phyloP scores from a whole-genome alignment of 108 stramenopile genomes.

The Skeletonema menzelii region DNA sequence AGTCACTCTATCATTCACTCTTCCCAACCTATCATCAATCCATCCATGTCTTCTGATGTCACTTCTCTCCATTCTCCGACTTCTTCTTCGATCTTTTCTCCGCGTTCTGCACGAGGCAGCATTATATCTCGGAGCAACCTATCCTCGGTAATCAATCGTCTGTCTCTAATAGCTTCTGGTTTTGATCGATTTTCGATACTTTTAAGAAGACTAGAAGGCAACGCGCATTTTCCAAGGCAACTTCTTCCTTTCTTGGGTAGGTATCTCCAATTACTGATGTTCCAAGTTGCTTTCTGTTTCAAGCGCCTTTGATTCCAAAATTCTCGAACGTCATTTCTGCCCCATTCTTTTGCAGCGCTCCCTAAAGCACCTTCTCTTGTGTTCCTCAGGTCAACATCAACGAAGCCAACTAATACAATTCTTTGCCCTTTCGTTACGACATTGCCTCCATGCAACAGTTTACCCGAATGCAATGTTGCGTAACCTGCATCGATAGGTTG shows the following conservation, averaged over 20 bases:
- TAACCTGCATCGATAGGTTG: conserved; percentile 56
- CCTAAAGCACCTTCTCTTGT: conserved; percentile 47
- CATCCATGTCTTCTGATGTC: conserved; percentile 1
- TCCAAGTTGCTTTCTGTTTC: conserved; percentile 38
- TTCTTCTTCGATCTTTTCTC: conserved; percentile 10
- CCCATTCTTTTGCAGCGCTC: conserved; percentile 63
- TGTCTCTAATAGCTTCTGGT: conserved; percentile 47
- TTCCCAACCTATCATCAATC: conserved; percentile 15
- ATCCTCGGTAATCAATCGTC: conserved; percentile 65
- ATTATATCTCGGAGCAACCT: conserved; percentile 57
- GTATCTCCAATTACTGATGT: conserved; percentile 47
- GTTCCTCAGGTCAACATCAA: conserved; percentile 63
- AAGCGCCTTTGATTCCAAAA: conserved; percentile 50
- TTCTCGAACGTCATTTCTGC: conserved; percentile 69
- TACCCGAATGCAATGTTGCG: conserved; percentile 66
- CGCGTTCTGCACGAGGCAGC: conserved; percentile 45
- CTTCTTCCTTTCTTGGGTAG: conserved; percentile 25
- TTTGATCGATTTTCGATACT: conserved; percentile 50
- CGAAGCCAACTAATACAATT: conserved; percentile 73
- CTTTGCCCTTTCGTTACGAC: conserved; percentile 60
- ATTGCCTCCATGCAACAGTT: conserved; percentile 74
- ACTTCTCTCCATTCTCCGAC: conserved; percentile 11
- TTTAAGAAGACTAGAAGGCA: conserved; percentile 27
- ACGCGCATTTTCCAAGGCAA: background rate
- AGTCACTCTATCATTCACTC: too few species aligned